These are phyloP conservation scores for Fremontodendron californicum DNA, from an alignment of 345 rosid genomes.

Conservation along the genomic window DNA sequence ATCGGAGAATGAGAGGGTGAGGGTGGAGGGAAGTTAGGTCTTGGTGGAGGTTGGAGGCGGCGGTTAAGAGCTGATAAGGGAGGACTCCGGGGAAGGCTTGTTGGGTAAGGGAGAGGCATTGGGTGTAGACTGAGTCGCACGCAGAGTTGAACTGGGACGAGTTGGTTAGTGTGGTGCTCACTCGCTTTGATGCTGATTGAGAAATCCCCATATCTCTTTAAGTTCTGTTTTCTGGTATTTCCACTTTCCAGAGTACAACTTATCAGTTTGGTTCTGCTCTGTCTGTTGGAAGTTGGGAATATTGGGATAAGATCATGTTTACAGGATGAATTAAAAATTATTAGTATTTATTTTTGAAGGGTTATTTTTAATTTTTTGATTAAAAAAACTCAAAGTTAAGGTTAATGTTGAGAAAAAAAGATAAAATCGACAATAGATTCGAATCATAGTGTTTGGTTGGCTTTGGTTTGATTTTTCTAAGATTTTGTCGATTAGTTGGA, in stretches of 20 bases:
- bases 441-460: too few species aligned
- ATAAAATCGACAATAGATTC: too few species aligned
- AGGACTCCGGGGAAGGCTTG: constrained; percentile 66
- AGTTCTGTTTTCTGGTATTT: neutral
- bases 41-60: constrained; percentile 61
- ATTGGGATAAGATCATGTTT: neutral
- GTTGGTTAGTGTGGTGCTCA: neutral
- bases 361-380: too few species aligned
- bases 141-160: constrained; percentile 14
- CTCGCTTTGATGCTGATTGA: constrained; percentile 42
- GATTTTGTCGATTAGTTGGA: too few species aligned
- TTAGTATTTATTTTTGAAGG: too few species aligned
- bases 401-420: too few species aligned
- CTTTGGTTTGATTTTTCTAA: too few species aligned
- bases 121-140: neutral
- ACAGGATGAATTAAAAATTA: too few species aligned
- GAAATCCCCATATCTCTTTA: constrained; percentile 46
- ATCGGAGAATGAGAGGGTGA: constrained; percentile 40
- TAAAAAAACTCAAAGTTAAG: too few species aligned
- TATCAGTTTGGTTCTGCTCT: too few species aligned
- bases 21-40: constrained; percentile 28
- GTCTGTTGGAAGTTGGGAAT: neutral
- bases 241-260: neutral
- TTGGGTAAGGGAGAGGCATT: constrained; percentile 30
- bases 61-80: constrained; percentile 32